phyloP scores from a whole-genome alignment of 108 stramenopile species.

The Nitzschia sp. region DNA sequence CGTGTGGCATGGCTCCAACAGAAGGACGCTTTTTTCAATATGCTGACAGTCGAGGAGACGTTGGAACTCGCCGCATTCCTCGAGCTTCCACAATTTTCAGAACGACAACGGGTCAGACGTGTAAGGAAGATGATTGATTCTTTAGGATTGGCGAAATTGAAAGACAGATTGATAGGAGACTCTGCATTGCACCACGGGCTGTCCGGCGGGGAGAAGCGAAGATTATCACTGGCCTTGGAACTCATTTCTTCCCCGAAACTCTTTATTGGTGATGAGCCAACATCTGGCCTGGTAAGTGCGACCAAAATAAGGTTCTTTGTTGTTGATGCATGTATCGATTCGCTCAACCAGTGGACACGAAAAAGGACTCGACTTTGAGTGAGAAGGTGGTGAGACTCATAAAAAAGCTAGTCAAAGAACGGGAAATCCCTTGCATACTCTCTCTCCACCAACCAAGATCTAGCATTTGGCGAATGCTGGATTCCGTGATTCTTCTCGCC shows the following conservation, averaged over 20 bases:
- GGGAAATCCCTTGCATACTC: conserved; percentile 64
- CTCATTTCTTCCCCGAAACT: conserved; percentile 61
- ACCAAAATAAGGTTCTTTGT: background rate
- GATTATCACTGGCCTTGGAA: conserved; percentile 80
- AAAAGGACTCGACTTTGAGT: conserved; percentile 40
- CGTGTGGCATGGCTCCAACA: conserved; percentile 83
- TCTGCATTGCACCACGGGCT: conserved; percentile 48
- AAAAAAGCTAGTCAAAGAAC: conserved; percentile 40
- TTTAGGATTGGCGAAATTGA: conserved; percentile 56
- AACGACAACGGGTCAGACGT: conserved; percentile 29
- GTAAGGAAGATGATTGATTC: conserved; percentile 52
- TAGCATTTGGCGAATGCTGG: conserved; percentile 66
- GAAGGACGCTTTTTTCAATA: conserved; percentile 75
- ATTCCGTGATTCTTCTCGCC: conserved; percentile 65
- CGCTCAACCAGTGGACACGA: too few relatives aligned
- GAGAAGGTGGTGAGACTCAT: conserved; percentile 69
- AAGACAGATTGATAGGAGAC: conserved; percentile 61
- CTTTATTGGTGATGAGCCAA: conserved; percentile 84
- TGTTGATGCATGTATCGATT: too few relatives aligned
- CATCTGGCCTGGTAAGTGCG: conserved; percentile 70
- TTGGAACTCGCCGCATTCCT: conserved; percentile 75
- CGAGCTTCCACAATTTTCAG: conserved; percentile 41
- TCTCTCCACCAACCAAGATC: conserved; percentile 79
- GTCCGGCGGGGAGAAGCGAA: conserved; percentile 82
- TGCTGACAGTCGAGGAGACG: conserved; percentile 82